Base-by-base conservation (phyloP, 192 early-diverging fungal species). In the Dissophora ornata region DNA sequence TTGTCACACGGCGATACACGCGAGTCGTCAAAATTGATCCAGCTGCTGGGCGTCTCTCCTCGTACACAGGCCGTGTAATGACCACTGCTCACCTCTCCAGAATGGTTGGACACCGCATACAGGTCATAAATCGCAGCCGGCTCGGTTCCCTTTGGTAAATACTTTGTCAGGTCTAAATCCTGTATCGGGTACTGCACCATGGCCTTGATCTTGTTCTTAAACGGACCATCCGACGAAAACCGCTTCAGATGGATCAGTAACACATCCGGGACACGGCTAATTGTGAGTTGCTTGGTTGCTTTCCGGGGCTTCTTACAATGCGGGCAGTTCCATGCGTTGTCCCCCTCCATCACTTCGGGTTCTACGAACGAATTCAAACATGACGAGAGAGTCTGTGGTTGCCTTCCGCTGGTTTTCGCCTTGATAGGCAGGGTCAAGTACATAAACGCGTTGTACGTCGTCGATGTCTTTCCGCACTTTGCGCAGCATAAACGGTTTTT, bases 221-320 rank as follows among this genome's bases (percentile, higher is more conserved):
- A 98, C 9, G 95, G 96, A 0, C 97, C 97, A 54, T 93, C 82
- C 32, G 85, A 95, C 19, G 91, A 97, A 56, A 98, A 99, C 50
- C 97, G 87, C 78, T 98, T 99, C 66, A 99, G 62, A 60, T 98
- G 95, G 51, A 99, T 88, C 50, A 98, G 73, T n/a, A 99, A 80
- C 30, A 99, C 90, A 49, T 90, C 84, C 1, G 98, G 98, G 26
- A 98, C 79, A 25, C 88, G 83, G 1, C 93, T 90, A 13, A 99
- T 83, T 13, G 88, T 85, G 40, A 97, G 66, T 19, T 80, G 82
- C 71, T 99, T 99, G 19, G 86, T 89, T 4, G 96, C 86, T 16
- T 84, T 79, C 6, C 95, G 87, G 18, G 77, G 85, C 16, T 82
- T 77, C 66, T 94, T 91, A 79, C 97, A 98, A 24, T 80, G 52